Conservation (phyloP, 1,284 basidiomycete species). For the Schizophyllum amplum region DNA sequence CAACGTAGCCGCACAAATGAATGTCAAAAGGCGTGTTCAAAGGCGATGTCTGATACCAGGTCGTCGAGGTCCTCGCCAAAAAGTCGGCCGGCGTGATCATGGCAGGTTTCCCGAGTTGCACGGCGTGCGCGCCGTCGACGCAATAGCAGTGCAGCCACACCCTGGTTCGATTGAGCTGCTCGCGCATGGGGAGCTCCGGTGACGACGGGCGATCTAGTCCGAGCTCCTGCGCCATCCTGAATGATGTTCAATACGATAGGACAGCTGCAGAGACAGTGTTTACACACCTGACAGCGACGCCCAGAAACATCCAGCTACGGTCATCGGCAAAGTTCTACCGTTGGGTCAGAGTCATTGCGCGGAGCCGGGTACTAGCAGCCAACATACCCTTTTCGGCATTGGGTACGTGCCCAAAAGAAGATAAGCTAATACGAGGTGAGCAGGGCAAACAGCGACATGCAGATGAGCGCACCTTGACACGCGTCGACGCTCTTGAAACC, state of each 20-base stretch:
- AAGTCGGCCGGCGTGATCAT: constrained; percentile 54
- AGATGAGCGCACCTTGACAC: constrained; percentile 42
- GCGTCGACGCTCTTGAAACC: constrained; percentile 42
- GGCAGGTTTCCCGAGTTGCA: constrained; percentile 59
- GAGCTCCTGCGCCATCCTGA: constrained; percentile 45
- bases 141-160: constrained; percentile 66
- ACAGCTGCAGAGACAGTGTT: background rate
- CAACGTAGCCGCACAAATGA: constrained; percentile 45
- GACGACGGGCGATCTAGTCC: constrained; percentile 38
- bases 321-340: constrained; percentile 43
- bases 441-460: constrained; percentile 13
- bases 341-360: background rate
- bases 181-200: constrained; percentile 27
- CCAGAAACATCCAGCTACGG: constrained; percentile 48
- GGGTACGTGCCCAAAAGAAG: constrained; percentile 44
- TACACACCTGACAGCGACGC: constrained; percentile 47
- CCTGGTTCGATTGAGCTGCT: constrained; percentile 43
- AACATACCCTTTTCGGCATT: constrained; percentile 30
- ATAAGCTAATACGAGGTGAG: constrained; percentile 7
- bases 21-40: constrained; percentile 42
- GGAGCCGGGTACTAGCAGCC: background rate
- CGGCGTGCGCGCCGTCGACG: constrained; percentile 54
- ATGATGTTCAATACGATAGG: background rate
- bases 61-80: constrained; percentile 41
- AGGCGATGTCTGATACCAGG: constrained; percentile 43